Conservation (phyloP, 2,329 filamentous ascomycete genomes). For the Plectosphaerella sp. region DNA sequence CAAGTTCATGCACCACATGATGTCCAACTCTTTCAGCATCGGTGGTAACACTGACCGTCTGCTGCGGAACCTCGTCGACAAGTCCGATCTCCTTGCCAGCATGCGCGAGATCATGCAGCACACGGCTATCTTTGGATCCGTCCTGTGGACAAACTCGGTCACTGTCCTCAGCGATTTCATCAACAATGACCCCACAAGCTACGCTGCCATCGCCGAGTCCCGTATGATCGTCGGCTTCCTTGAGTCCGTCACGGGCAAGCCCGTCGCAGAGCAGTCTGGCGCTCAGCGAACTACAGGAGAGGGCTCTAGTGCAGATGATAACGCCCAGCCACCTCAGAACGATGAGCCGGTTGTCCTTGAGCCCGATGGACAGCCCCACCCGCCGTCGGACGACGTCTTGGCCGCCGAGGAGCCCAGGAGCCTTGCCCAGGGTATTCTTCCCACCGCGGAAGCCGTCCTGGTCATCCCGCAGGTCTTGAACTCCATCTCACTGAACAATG, state of each 20-base stretch:
- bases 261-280: conserved; percentile 29
- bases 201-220: conserved; percentile 90
- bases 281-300: conserved; percentile 14
- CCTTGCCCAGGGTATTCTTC: conserved; percentile 69
- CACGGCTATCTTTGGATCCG: conserved; percentile 75
- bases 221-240: conserved; percentile 84
- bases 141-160: conserved; percentile 93
- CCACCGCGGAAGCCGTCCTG: conserved; percentile 83
- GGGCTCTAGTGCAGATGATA: conserved; percentile 19
- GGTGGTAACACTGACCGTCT: conserved; percentile 84
- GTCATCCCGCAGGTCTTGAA: conserved; percentile 85
- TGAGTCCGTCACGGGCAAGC: conserved; percentile 66
- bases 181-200: conserved; percentile 97
- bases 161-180: conserved; percentile 94
- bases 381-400: conserved; percentile 47
- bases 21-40: conserved; percentile 66
- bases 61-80: conserved; percentile 90
- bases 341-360: conserved; percentile 33
- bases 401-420: conserved; percentile 21
- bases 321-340: conserved; percentile 31
- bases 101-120: conserved; percentile 80
- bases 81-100: conserved; percentile 74
- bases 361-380: conserved; percentile 41
- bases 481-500: conserved; percentile 86
- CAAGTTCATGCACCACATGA: conserved; percentile 95